phyloP scores from a whole-genome alignment of 805 yeast genomes.

The Schwanniomyces yamadae region DNA sequence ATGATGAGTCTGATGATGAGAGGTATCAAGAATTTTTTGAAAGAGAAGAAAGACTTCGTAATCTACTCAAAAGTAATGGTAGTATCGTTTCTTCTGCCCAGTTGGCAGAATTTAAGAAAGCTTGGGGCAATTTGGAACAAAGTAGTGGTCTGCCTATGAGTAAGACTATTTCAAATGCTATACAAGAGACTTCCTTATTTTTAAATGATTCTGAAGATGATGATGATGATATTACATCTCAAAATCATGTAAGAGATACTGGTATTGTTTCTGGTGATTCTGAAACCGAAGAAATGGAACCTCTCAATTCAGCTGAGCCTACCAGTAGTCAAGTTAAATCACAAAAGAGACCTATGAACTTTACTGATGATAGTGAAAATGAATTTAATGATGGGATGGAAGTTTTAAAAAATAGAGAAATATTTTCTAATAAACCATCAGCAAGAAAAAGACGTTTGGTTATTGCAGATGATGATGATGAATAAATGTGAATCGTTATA shows the following conservation, averaged over 20 bases:
- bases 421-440: no score
- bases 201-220: constrained; percentile 16
- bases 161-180: constrained; percentile 14
- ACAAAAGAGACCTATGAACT: neutral
- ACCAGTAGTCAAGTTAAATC: neutral
- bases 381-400: no score
- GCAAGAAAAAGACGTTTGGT: constrained; percentile 11
- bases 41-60: constrained; percentile 52
- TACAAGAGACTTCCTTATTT: constrained; percentile 13
- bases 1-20: constrained; percentile 63
- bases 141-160: constrained; percentile 9
- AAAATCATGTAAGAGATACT: no score
- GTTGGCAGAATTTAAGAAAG: constrained; percentile 30
- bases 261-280: no score
- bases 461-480: constrained; percentile 21
- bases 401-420: no score
- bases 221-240: constrained; percentile 7
- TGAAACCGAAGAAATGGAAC: neutral
- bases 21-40: constrained; percentile 51
- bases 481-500: constrained; percentile 5
- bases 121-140: constrained; percentile 25
- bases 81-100: constrained; percentile 37
- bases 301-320: neutral
- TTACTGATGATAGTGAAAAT: neutral
- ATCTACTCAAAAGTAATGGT: constrained; percentile 32